phyloP scores from a whole-genome alignment of 352 stramenopile species.

The Phytophthora pluvialis region DNA sequence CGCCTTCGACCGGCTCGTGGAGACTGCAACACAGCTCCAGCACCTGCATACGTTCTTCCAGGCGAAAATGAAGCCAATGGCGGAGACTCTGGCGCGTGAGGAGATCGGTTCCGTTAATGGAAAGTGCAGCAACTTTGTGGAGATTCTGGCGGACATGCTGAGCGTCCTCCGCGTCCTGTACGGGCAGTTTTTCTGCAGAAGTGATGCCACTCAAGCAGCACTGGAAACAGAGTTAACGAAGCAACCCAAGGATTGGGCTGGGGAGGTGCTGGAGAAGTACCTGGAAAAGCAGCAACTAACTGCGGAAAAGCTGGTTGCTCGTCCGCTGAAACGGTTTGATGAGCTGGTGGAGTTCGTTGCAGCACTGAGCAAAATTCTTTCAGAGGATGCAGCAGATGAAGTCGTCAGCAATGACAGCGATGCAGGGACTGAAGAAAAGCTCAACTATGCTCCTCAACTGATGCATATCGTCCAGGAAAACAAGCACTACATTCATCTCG shows the following conservation, averaged over 20 bases:
- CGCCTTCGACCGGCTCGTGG: constrained; percentile 33
- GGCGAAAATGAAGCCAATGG: constrained; percentile 28
- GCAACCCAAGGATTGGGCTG: constrained; percentile 10
- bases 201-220: constrained; percentile 17
- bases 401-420: constrained; percentile 15
- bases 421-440: constrained; percentile 8
- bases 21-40: constrained; percentile 26
- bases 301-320: constrained; percentile 24
- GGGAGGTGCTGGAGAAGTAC: constrained; percentile 27
- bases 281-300: constrained; percentile 30
- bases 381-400: constrained; percentile 4
- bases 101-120: constrained; percentile 1
- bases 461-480: constrained; percentile 40
- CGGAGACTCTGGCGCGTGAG: constrained; percentile 7
- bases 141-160: constrained; percentile 39
- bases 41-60: constrained; percentile 40
- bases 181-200: constrained; percentile 29
- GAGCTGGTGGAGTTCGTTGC: constrained; percentile 44
- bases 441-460: constrained; percentile 31
- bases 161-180: constrained; percentile 33
- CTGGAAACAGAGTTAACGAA: constrained; percentile 10
- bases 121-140: constrained; percentile 35
- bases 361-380: constrained; percentile 35
- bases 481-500: constrained; percentile 38
- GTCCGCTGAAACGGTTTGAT: constrained; percentile 37